Conservation (phyloP, 306 rosid species). For the Datisca glomerata region DNA sequence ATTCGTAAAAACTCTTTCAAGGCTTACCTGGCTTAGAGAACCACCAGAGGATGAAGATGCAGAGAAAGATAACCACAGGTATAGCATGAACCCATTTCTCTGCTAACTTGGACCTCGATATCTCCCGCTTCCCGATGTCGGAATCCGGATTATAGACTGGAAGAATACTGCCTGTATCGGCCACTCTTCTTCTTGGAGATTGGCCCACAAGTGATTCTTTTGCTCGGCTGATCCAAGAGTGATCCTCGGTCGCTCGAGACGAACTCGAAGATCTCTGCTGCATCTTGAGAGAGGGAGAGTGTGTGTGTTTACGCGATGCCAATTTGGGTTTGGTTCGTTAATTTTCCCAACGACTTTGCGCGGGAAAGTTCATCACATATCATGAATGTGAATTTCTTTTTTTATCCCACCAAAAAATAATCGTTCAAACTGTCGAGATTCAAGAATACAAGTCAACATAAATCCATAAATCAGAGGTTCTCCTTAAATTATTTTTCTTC, state of each 20-base stretch:
- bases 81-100: slow-evolving; percentile 32
- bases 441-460: too few species aligned
- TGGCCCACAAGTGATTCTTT: slow-evolving; percentile 18
- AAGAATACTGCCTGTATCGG: slow-evolving; percentile 14
- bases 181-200: slow-evolving; percentile 18
- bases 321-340: too few species aligned
- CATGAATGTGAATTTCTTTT: too few species aligned
- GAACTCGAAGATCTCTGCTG: slow-evolving; percentile 32
- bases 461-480: too few species aligned
- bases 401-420: too few species aligned
- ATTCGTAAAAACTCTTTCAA: not conserved
- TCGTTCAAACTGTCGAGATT: too few species aligned
- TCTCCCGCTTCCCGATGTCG: slow-evolving; percentile 15
- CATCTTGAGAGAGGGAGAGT: slow-evolving; percentile 19
- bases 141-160: slow-evolving; percentile 23
- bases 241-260: slow-evolving; percentile 18
- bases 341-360: too few species aligned
- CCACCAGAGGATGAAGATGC: slow-evolving; percentile 52
- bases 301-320: too few species aligned
- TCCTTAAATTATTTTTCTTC: too few species aligned
- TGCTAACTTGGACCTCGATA: slow-evolving; percentile 8
- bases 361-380: too few species aligned
- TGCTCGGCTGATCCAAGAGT: slow-evolving; percentile 10
- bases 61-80: slow-evolving; percentile 28
- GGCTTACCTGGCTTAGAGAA: slow-evolving; percentile 42